These are phyloP conservation scores for Typha latifolia DNA, from an alignment of 176 grass and related monocot genomes.

Conservation along the genomic window DNA sequence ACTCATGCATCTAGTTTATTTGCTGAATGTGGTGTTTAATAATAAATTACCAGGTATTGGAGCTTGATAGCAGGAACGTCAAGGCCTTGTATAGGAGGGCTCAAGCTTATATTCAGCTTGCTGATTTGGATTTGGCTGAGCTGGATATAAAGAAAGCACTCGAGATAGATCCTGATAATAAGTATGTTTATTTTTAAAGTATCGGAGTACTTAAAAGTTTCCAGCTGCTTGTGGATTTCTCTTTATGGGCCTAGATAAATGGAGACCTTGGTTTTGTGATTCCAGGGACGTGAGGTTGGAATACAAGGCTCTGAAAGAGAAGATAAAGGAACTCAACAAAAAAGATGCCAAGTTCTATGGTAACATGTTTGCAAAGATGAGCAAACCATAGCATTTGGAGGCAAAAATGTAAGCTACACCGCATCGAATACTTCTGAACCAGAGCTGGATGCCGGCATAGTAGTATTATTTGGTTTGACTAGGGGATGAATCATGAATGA, in stretches of 20 bases:
- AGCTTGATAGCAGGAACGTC: slow-evolving; percentile 59
- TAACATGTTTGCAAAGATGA: slow-evolving; percentile 84
- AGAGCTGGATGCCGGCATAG: too few relatives aligned
- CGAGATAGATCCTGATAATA: slow-evolving; percentile 63
- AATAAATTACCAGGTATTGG: slow-evolving; percentile 46
- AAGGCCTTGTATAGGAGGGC: slow-evolving; percentile 61
- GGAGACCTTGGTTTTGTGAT: neutral
- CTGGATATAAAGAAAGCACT: slow-evolving; percentile 66
- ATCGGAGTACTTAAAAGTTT: neutral
- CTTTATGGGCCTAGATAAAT: neutral
- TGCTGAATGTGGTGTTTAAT: neutral
- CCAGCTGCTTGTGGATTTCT: neutral
- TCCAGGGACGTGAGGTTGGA: slow-evolving; percentile 73
- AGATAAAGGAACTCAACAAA: slow-evolving; percentile 77
- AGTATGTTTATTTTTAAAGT: slow-evolving; percentile 13
- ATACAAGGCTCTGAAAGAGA: slow-evolving; percentile 78
- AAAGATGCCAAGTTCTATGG: slow-evolving; percentile 91
- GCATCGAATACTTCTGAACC: neutral
- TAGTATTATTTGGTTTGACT: too few relatives aligned
- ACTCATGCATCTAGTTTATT: neutral
- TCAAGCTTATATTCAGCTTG: slow-evolving; percentile 52
- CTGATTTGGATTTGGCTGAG: slow-evolving; percentile 67
- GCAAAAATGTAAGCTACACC: slow-evolving; percentile 25
- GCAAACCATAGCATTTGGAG: slow-evolving; percentile 33
- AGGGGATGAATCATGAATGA: neutral